Evolutionary conservation across 495 filamentous ascomycete genomes (phyloP), one percentile per base, ranked within the genome.

Genomic region (Lasiosphaeria miniovina): DNA sequence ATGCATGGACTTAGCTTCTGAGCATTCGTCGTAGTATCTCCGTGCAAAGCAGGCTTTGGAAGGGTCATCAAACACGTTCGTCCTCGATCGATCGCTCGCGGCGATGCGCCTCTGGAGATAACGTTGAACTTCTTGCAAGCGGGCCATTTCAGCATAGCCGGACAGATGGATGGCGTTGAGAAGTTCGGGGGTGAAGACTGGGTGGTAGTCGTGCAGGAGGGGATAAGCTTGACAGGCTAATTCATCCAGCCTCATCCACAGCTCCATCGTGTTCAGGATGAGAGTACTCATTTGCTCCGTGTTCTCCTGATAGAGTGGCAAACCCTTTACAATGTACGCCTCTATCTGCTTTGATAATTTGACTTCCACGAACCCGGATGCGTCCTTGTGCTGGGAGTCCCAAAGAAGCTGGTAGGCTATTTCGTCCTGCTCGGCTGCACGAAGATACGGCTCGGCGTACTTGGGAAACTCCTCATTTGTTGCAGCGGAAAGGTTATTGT

Each of bases 151-250:
- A n/a, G 59, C 51, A 3, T 69, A 60, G 0, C 54, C 56, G 6
- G 77, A 62, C 0, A 85, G 61, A 6, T 81, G 80, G 14, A 88
- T 64, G 5, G 76, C 70, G 63, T 85, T 74, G 32, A 88, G 65
- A 1, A 81, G 60, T n/a, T 78, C 67, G 0, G 78, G 74, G 0
- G 56, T 53, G 57, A 83, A 79, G 1, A 61, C 63, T 1, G 77
- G 80, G 17, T 67, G 65, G 53, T 76, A 74, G 0, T 74, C 61
- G 1, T 48, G 36, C 3, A 82, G 60, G 2, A 82, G 63, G 1
- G 70, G 70, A 51, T 62, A 82, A 15, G 36, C 35, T 0, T 36
- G 14, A 14, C 72, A 61, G 1, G 75, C 73, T 5, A 24, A 55
- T 10, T 69, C 24, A 55, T 83, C 80, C 49, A 82, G 64, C 0